phyloP scores from a whole-genome alignment of 2,329 filamentous ascomycete species.

The Monilinia aucupariae region DNA sequence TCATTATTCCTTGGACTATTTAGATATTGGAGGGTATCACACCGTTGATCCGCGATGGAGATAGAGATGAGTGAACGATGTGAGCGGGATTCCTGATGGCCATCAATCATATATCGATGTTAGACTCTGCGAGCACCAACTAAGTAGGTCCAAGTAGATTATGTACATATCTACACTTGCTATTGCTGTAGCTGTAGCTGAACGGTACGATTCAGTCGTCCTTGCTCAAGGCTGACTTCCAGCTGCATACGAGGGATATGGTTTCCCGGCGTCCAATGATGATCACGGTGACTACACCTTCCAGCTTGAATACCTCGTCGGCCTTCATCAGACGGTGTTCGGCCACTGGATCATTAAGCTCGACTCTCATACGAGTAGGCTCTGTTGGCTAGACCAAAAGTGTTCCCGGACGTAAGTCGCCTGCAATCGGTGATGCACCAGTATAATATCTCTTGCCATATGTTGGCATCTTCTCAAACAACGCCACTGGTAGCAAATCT shows the following conservation, averaged over 20 bases:
- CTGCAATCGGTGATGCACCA: neutral
- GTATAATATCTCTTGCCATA: neutral
- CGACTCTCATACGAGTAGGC: neutral
- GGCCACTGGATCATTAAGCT: neutral
- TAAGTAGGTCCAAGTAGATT: neutral
- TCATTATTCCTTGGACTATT: too few relatives aligned
- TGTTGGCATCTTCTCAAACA: neutral
- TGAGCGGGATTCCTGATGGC: too few relatives aligned
- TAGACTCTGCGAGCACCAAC: neutral
- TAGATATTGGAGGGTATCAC: too few relatives aligned
- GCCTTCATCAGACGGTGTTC: neutral
- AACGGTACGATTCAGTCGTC: neutral
- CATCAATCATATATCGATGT: too few relatives aligned
- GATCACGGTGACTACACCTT: neutral
- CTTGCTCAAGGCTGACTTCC: too few relatives aligned
- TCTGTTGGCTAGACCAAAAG: neutral
- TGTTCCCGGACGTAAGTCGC: neutral
- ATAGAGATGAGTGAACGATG: too few relatives aligned
- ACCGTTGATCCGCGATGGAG: too few relatives aligned
- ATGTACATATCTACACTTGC: neutral
- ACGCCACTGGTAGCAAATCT: conserved; percentile 46
- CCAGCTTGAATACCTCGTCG: too few relatives aligned
- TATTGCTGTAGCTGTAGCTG: neutral
- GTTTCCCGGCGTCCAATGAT: neutral
- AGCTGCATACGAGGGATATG: neutral